Evolutionary conservation across 2,329 filamentous ascomycete genomes (phyloP).

Genomic region (Fusarium austroafricanum): DNA sequence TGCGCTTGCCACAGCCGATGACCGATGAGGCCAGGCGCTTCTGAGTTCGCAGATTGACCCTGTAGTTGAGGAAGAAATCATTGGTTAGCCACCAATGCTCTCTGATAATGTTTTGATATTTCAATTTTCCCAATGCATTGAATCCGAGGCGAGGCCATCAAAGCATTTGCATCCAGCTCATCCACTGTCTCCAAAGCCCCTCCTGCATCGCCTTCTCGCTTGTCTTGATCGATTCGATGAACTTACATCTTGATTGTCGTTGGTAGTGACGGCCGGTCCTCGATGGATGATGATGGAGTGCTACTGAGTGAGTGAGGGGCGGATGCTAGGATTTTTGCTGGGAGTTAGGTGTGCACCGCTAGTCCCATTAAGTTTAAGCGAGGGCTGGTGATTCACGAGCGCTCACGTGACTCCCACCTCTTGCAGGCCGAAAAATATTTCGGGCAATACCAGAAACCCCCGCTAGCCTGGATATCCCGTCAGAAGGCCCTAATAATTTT

Average conservation of each 20-base stretch:
- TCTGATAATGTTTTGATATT: conserved; percentile 21
- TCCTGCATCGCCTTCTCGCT: conserved; percentile 23
- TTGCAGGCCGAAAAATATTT: too few species aligned
- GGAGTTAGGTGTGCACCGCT: too few species aligned
- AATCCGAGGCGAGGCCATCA: conserved; percentile 33
- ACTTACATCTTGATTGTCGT: conserved; percentile 61
- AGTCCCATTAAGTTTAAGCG: too few species aligned
- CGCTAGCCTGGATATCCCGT: too few species aligned
- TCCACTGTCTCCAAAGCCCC: conserved; percentile 24
- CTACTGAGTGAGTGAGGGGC: too few species aligned
- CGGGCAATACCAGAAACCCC: too few species aligned
- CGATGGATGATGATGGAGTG: conserved; percentile 41
- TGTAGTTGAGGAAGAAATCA: conserved; percentile 55
- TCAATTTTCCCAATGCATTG: conserved; percentile 8
- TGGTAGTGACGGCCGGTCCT: conserved; percentile 57
- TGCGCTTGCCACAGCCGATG: conserved; percentile 99
- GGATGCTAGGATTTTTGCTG: too few species aligned
- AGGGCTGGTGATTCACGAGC: too few species aligned
- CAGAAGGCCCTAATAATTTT: too few species aligned
- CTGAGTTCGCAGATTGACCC: conserved; percentile 99
- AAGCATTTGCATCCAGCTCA: conserved; percentile 32
- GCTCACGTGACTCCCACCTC: too few species aligned
- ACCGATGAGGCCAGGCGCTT: conserved; percentile 99
- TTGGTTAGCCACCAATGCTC: conserved; percentile 46
- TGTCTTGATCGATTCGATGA: conserved; percentile 35